Evolutionary conservation across 495 filamentous ascomycete genomes (phyloP).

Genomic region (Neurospora sp.): DNA sequence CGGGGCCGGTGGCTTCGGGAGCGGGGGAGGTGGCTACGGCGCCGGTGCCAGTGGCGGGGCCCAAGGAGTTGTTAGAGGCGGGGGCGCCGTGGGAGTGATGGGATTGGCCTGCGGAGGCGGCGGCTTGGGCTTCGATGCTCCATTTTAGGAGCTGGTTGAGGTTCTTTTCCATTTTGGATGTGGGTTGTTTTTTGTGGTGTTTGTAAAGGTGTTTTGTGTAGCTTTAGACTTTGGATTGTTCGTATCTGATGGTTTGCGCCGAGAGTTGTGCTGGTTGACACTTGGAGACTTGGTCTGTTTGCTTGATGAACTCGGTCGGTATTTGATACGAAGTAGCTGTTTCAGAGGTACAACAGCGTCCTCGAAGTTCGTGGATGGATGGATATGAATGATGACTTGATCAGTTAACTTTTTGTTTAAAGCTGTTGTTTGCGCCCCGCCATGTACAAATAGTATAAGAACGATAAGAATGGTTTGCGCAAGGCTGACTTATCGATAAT

Average conservation of each 20-base stretch:
- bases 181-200: background rate
- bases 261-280: background rate
- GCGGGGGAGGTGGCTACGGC: slow-evolving; percentile 33
- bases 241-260: background rate
- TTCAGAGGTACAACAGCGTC: background rate
- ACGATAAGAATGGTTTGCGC: background rate
- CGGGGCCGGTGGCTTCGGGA: slow-evolving; percentile 8
- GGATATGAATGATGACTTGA: background rate
- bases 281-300: background rate
- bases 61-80: slow-evolving; percentile 4
- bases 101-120: slow-evolving; percentile 31
- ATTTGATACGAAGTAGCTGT: background rate
- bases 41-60: slow-evolving; percentile 14
- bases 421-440: background rate
- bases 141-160: slow-evolving; percentile 78
- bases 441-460: background rate
- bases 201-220: too few species aligned
- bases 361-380: background rate
- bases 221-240: too few species aligned
- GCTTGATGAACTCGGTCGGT: background rate
- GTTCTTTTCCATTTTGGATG: slow-evolving; percentile 30
- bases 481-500: background rate
- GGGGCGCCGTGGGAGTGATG: slow-evolving; percentile 28
- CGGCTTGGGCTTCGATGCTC: slow-evolving; percentile 66
- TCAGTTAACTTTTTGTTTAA: background rate